Evolutionary conservation across 164 flowering plant genomes (phyloP).

Genomic region (Warburgia ugandensis): DNA sequence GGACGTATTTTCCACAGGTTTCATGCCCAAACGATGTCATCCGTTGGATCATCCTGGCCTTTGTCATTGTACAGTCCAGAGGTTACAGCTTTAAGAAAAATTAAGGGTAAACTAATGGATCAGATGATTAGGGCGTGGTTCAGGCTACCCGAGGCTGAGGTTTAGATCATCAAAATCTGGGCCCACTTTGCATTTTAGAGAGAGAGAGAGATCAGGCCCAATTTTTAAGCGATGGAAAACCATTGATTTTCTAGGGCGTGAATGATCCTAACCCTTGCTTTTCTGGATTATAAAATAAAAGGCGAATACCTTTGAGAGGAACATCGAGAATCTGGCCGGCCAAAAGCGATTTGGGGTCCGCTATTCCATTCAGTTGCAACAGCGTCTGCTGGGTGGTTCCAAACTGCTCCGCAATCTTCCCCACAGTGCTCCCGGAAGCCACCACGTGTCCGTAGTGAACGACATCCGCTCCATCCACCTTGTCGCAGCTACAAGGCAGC

Average conservation of each 20-base stretch:
- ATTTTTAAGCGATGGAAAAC: background rate
- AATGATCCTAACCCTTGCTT: background rate
- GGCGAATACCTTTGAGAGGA: conserved; percentile 50
- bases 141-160: no score
- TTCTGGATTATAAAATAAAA: background rate
- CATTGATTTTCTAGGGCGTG: background rate
- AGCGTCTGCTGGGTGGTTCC: conserved; percentile 31
- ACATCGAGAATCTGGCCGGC: conserved; percentile 62
- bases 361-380: conserved; percentile 34
- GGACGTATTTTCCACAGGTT: no score
- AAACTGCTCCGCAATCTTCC: conserved; percentile 40
- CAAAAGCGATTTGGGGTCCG: conserved; percentile 22
- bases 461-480: conserved; percentile 34
- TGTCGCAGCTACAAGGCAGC: conserved; percentile 79
- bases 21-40: no score
- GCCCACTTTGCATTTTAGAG: no score
- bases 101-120: no score
- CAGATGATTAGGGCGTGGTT: no score
- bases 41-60: no score
- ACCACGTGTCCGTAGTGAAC: conserved; percentile 70
- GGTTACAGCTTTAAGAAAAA: no score
- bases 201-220: no score
- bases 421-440: conserved; percentile 31
- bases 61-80: no score
- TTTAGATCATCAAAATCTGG: no score